Base-by-base conservation (phyloP, 768 basidiomycete genomes). In the Phlegmacium glaucopus region DNA sequence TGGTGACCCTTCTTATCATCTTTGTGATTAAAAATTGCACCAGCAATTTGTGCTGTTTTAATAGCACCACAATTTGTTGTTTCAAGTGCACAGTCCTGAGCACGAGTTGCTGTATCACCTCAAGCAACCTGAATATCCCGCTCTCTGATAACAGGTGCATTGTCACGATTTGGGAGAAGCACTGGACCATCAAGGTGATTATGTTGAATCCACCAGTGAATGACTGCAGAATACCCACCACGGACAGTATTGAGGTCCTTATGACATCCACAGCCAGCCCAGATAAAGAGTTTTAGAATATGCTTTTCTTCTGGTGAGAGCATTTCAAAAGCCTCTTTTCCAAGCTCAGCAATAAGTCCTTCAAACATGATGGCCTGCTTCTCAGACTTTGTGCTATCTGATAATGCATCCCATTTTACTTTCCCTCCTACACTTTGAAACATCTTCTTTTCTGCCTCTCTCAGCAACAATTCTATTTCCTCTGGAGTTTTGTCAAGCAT, bases 191-290 rank as follows among this genome's bases (percentile, higher is more conserved):
- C 41, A 10, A 60, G 5, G 6, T 56, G 45, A 44, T 54, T 39
- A 18, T 47, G 34, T 9, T 41, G n/a, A n/a, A n/a, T 27, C 55
- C 58, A 66, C 44, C 44, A 64, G n/a, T 37, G 16, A 16, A 15
- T 26, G 51, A 63, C 54, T 9, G 51, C 40, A 18, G 34, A 17
- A 48, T 61, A 59, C 2, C 66, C 64, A 5, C 60, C 61, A 18
- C 53, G 51, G 9, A 67, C 53, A 12, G 59, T 51, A 40, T 69
- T 70, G 5, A 63, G 47, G 35, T 68, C 63, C 47, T 67, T 67
- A 48, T 68, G 66, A 53, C 61, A 61, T 22, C 60, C 62, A 52
- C 65, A 68, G 3, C 61, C 61, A 29, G 53, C 58, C 60, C 64
- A 63, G 17, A 69, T 52, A 50, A 69, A 68, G 13, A 68, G 42